A percentile compares a stretch with the other conserved stretches of the same genome.
Conservation (phyloP, 2,329 filamentous ascomycete species). For the Colletotrichum salicis region DNA sequence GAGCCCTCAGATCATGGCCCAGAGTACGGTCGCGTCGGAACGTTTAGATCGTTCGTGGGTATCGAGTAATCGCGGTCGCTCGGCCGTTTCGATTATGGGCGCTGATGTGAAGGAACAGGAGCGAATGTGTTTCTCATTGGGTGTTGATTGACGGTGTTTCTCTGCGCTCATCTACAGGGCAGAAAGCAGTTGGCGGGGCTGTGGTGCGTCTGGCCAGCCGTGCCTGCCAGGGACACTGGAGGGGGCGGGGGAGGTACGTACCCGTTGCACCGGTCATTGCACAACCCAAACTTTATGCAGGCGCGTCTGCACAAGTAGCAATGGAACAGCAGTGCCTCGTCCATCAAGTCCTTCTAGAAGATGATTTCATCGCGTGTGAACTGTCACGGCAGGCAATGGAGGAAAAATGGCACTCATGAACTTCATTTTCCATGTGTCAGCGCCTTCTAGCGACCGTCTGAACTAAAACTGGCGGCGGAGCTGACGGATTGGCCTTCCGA, state of each 20-base stretch:
- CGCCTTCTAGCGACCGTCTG: slow-evolving; percentile 36
- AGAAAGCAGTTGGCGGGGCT: slow-evolving; percentile 33
- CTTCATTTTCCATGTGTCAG: neutral
- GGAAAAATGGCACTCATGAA: neutral
- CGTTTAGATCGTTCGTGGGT: neutral
- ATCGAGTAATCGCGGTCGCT: neutral
- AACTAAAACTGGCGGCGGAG: slow-evolving; percentile 50
- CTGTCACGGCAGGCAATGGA: neutral
- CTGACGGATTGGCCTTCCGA: slow-evolving; percentile 51
- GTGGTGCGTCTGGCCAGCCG: slow-evolving; percentile 9
- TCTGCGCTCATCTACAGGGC: slow-evolving; percentile 25
- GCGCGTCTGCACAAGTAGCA: neutral
- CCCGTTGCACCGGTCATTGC: neutral
- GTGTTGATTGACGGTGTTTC: slow-evolving; percentile 15
- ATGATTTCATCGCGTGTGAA: neutral
- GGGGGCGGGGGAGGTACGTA: slow-evolving; percentile 19
- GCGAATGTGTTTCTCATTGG: slow-evolving; percentile 7
- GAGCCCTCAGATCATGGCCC: slow-evolving; percentile 27
- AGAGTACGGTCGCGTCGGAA: neutral
- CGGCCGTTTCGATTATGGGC: neutral
- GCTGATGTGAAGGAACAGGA: neutral
- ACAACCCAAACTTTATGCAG: neutral
- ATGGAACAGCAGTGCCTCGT: neutral
- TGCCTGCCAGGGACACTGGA: neutral
- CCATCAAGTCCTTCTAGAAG: too few relatives aligned